Evolutionary conservation across 768 basidiomycete genomes (phyloP).

Genomic region (Suillus paluster): DNA sequence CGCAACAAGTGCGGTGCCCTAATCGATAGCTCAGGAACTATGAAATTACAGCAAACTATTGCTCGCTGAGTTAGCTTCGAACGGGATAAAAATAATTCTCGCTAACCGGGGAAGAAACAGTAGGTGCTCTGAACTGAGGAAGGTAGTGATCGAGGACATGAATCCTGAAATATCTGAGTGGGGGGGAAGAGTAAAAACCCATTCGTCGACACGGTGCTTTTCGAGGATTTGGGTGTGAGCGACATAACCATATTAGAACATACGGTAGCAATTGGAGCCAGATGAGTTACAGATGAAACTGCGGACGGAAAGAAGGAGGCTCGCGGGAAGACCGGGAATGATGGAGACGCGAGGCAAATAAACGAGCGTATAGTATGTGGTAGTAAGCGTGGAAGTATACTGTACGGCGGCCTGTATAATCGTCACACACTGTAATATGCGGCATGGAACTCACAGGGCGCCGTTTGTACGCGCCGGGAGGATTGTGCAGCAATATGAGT

Average conservation of each 20-base stretch:
- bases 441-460: constrained; percentile 14
- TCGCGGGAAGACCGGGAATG: constrained; percentile 33
- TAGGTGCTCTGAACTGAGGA: constrained; percentile 13
- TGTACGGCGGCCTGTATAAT: constrained; percentile 29
- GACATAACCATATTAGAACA: constrained; percentile 17
- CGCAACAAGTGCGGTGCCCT: constrained; percentile 18
- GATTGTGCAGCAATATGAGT: neutral
- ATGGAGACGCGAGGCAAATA: constrained; percentile 15
- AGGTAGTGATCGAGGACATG: constrained; percentile 13
- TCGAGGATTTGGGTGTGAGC: constrained; percentile 27
- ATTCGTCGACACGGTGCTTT: constrained; percentile 37
- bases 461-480: constrained; percentile 9
- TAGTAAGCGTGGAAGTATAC: constrained; percentile 24
- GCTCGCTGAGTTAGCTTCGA: constrained; percentile 10
- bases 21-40: constrained; percentile 1
- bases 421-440: constrained; percentile 22
- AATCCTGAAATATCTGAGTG: constrained; percentile 32
- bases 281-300: constrained; percentile 30
- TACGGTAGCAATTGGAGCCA: constrained; percentile 9
- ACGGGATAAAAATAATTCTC: constrained; percentile 28
- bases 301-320: constrained; percentile 30
- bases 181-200: constrained; percentile 8
- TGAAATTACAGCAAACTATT: neutral
- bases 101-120: constrained; percentile 13
- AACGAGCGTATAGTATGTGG: constrained; percentile 13